phyloP scores from a whole-genome alignment of 805 yeast species.

The Barnettozyma siamensis region DNA sequence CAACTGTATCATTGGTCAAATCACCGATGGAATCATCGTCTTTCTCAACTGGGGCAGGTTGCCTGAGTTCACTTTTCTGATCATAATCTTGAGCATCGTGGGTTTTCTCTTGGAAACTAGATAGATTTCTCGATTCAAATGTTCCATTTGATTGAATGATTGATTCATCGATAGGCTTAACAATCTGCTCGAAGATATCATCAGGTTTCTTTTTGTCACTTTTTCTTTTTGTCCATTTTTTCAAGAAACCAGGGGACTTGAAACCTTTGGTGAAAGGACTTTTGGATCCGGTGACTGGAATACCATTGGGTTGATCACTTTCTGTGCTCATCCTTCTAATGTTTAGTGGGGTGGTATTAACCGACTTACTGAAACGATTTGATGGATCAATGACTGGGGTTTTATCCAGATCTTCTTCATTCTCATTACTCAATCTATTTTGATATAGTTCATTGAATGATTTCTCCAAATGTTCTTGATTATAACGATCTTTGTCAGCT shows the following conservation, averaged over 20 bases:
- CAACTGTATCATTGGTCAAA: conserved; percentile 19
- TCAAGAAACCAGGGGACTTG: conserved; percentile 21
- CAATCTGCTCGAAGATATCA: conserved; percentile 15
- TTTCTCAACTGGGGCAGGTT: background rate
- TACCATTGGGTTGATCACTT: background rate
- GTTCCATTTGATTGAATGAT: conserved; percentile 6
- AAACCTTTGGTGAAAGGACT: conserved; percentile 4
- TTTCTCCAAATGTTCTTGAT: background rate
- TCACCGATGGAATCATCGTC: conserved; percentile 18
- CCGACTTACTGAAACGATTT: conserved; percentile 2
- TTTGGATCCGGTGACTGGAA: background rate
- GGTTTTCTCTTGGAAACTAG: conserved; percentile 2
- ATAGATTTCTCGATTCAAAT: conserved; percentile 8
- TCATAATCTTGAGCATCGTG: background rate
- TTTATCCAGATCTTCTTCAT: background rate
- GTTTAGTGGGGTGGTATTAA: conserved; percentile 6
- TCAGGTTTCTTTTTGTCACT: conserved; percentile 12
- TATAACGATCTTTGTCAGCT: background rate
- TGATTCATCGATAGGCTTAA: conserved; percentile 10
- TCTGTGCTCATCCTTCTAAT: conserved; percentile 4
- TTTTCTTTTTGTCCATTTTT: conserved; percentile 19
- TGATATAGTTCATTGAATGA: background rate
- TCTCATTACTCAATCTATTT: background rate
- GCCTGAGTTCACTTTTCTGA: background rate
- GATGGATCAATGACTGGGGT: conserved; percentile 4